Conservation (phyloP, 2,329 filamentous ascomycete genomes). For the Hypoxylon sp. region DNA sequence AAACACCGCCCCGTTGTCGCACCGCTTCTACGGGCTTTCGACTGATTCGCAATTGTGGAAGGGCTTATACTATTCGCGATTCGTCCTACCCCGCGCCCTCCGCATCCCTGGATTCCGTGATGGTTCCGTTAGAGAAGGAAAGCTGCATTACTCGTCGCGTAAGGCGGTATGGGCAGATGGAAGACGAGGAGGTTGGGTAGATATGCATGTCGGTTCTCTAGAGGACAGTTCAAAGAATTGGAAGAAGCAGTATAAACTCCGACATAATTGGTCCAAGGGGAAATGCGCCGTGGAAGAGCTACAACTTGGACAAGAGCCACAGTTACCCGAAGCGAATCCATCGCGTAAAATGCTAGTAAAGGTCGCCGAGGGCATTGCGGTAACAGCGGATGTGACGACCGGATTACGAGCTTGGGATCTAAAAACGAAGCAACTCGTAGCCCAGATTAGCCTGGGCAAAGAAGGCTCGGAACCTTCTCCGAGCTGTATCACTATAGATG, state of each 20-base stretch:
- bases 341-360: conserved; percentile 74
- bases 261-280: conserved; percentile 90
- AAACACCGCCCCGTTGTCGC: conserved; percentile 71
- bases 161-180: conserved; percentile 57
- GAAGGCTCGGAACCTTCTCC: conserved; percentile 51
- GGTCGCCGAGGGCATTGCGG: conserved; percentile 77
- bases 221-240: conserved; percentile 38
- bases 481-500: conserved; percentile 73
- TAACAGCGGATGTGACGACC: conserved; percentile 74
- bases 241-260: conserved; percentile 81
- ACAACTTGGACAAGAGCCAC: conserved; percentile 48
- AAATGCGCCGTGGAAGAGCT: conserved; percentile 83
- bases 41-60: conserved; percentile 92
- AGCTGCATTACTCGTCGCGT: conserved; percentile 56
- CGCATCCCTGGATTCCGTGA: conserved; percentile 73
- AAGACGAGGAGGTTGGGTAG: conserved; percentile 54
- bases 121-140: conserved; percentile 46
- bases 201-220: conserved; percentile 63
- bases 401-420: conserved; percentile 84
- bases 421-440: conserved; percentile 68
- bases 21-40: conserved; percentile 75
- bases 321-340: conserved; percentile 46
- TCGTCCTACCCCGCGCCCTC: conserved; percentile 82
- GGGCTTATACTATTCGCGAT: conserved; percentile 83
- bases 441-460: conserved; percentile 52